phyloP scores from a whole-genome alignment of 2,329 filamentous ascomycete genomes.

The Biscogniauxia marginata region DNA sequence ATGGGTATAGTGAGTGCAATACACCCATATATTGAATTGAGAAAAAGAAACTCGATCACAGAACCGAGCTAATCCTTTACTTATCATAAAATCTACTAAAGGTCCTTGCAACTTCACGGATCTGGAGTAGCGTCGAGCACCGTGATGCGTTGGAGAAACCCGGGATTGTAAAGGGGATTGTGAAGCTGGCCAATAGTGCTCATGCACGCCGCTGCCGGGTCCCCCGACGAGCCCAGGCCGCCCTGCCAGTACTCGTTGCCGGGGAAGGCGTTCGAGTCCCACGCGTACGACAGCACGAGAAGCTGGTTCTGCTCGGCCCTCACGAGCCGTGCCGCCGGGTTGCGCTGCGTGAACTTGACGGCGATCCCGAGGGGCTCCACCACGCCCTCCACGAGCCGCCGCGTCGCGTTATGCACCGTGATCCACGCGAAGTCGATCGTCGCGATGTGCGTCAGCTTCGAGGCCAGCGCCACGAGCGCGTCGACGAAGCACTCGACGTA shows the following conservation, averaged over 20 bases:
- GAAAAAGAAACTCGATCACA: too few species aligned
- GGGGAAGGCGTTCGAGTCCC: constrained; percentile 34
- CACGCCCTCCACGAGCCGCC: neutral
- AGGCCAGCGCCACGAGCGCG: constrained; percentile 11
- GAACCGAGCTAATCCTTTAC: too few species aligned
- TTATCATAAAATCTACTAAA: too few species aligned
- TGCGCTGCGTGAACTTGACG: constrained; percentile 24
- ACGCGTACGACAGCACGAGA: constrained; percentile 33
- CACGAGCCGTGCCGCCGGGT: constrained; percentile 26
- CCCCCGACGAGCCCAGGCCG: constrained; percentile 23
- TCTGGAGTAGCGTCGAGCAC: constrained; percentile 8
- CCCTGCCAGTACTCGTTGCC: constrained; percentile 35
- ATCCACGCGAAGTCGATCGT: constrained; percentile 30
- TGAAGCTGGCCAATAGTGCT: constrained; percentile 34
- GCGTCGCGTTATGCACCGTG: neutral
- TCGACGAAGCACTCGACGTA: constrained; percentile 24
- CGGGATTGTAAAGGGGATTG: constrained; percentile 32
- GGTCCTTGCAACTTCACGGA: neutral
- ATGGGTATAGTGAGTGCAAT: too few species aligned
- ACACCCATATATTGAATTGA: too few species aligned
- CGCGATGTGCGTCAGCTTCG: constrained; percentile 16
- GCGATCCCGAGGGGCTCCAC: constrained; percentile 8
- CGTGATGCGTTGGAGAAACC: constrained; percentile 23
- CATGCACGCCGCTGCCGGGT: constrained; percentile 35
- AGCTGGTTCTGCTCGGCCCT: constrained; percentile 18